A percentile compares a stretch with the other conserved stretches of the same genome.
Evolutionary conservation across 352 stramenopile species (phyloP).

Genomic region (Phytophthora rubi): DNA sequence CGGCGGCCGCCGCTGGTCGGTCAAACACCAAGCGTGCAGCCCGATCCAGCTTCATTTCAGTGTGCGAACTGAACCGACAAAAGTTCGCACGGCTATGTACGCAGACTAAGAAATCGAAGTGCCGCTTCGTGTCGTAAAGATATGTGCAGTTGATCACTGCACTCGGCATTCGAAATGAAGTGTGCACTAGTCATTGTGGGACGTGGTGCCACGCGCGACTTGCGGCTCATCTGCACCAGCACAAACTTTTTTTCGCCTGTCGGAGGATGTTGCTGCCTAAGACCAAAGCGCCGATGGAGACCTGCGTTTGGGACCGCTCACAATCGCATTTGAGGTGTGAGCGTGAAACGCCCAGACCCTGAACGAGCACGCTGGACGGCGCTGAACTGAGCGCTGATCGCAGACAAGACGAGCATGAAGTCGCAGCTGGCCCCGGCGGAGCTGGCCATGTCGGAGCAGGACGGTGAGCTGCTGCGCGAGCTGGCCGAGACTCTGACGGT

Average conservation of each 20-base stretch:
- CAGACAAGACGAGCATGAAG: slow-evolving; percentile 35
- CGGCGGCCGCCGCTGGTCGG: not conserved
- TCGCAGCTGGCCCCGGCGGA: slow-evolving; percentile 27
- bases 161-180: too few relatives aligned
- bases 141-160: too few relatives aligned
- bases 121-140: not conserved
- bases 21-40: not conserved
- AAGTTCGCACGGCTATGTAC: not conserved
- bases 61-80: slow-evolving; percentile 8
- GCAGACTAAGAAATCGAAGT: slow-evolving; percentile 2
- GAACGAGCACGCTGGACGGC: slow-evolving; percentile 1
- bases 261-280: not conserved
- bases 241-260: slow-evolving; percentile 22
- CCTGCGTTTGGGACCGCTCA: slow-evolving; percentile 11
- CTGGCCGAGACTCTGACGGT: slow-evolving; percentile 46
- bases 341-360: slow-evolving; percentile 10
- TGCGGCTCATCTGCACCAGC: not conserved
- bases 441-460: slow-evolving; percentile 38
- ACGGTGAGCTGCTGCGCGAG: slow-evolving; percentile 41
- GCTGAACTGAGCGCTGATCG: not conserved
- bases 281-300: not conserved
- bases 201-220: not conserved
- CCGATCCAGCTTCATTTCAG: slow-evolving; percentile 38
- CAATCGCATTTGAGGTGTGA: slow-evolving; percentile 29
- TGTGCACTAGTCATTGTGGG: not conserved